These are phyloP conservation scores for Apiotrichum gracile DNA, from an alignment of 1,284 basidiomycete genomes.

Conservation along the genomic window DNA sequence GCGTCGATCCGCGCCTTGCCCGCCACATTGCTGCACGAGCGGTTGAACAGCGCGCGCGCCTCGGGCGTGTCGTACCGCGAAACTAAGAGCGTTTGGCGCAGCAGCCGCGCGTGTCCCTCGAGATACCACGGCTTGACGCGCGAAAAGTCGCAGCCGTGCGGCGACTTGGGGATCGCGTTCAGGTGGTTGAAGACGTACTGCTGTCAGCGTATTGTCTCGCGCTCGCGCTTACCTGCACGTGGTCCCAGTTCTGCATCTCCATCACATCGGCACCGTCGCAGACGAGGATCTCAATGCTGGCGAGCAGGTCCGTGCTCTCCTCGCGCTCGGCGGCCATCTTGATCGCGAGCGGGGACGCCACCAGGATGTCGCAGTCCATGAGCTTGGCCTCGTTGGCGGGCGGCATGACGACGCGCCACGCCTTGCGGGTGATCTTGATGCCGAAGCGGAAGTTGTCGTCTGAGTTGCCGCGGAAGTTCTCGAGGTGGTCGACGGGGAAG, in stretches of 20 bases:
- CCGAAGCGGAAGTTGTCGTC: constrained; percentile 94
- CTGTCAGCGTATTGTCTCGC: not conserved
- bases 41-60: constrained; percentile 70
- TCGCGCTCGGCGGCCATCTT: constrained; percentile 92
- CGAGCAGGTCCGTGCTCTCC: constrained; percentile 81
- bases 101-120: constrained; percentile 72
- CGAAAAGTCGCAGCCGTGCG: constrained; percentile 91
- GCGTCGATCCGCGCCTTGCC: constrained; percentile 70
- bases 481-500: constrained; percentile 84
- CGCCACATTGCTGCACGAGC: constrained; percentile 68
- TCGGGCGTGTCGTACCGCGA: constrained; percentile 87
- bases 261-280: constrained; percentile 89
- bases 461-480: constrained; percentile 92
- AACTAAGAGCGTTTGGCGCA: constrained; percentile 85
- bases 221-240: constrained; percentile 67
- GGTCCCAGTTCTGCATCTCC: constrained; percentile 99
- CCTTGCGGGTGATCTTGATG: constrained; percentile 83
- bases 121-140: constrained; percentile 97
- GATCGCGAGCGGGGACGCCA: constrained; percentile 89
- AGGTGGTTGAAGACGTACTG: constrained; percentile 80
- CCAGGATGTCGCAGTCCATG: constrained; percentile 73
- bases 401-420: constrained; percentile 75
- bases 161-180: constrained; percentile 85
- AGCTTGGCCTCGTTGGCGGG: constrained; percentile 45
- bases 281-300: constrained; percentile 89